A percentile compares a stretch with the other conserved stretches of the same genome.
Evolutionary conservation across 331 rosid species (phyloP).

Genomic region (Phaseolus coccineus): DNA sequence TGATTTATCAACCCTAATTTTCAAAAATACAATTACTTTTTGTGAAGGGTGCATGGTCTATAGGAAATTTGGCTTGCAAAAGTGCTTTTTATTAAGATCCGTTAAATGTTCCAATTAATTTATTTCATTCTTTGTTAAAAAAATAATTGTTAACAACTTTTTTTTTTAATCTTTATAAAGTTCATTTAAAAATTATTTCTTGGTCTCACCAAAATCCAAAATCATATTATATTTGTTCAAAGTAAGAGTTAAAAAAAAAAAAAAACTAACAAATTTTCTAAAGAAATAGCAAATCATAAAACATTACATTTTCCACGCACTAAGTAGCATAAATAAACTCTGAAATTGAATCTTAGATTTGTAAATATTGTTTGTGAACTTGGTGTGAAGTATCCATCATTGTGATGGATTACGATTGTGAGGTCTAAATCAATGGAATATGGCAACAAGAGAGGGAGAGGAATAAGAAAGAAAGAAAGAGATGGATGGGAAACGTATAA

Average conservation of each 20-base stretch:
- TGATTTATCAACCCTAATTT: too few relatives aligned
- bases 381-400: background rate
- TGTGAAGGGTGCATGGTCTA: too few relatives aligned
- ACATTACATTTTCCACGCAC: background rate
- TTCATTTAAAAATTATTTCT: too few relatives aligned
- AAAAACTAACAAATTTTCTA: background rate
- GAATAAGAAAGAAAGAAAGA: conserved; percentile 8
- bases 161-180: too few relatives aligned
- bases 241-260: background rate
- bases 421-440: conserved; percentile 17
- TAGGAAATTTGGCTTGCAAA: too few relatives aligned
- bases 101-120: too few relatives aligned
- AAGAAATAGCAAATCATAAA: background rate
- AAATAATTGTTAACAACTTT: too few relatives aligned
- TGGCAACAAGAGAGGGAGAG: background rate
- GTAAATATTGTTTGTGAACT: background rate
- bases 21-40: too few relatives aligned
- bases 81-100: too few relatives aligned
- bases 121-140: too few relatives aligned
- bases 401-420: background rate
- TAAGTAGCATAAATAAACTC: background rate
- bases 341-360: background rate
- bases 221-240: background rate
- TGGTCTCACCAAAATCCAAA: too few relatives aligned
- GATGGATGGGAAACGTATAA: conserved; percentile 23